Base-by-base conservation (phyloP, 2,329 filamentous ascomycete species). In the Trichoderma polysporum region DNA sequence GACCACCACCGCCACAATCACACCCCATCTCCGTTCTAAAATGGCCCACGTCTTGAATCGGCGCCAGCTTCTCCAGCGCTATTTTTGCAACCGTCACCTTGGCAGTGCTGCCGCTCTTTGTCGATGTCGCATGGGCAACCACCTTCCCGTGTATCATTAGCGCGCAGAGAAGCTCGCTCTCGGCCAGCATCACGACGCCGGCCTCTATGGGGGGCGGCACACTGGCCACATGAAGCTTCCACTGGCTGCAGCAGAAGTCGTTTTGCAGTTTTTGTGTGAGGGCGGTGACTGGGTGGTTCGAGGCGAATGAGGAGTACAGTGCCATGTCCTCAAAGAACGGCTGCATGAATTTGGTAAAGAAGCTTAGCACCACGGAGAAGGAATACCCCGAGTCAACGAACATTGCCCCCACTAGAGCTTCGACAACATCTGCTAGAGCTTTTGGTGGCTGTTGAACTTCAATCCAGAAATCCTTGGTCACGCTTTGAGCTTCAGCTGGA, bases 361-460 rank as follows among this genome's bases (percentile, higher is more conserved):
- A 98, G 0, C 76, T 75, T 69, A 91, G 87, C 1, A 98, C 90
- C 19, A 88, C 83, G 13, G 77, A 76, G 77, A 90, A 97, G 74
- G 95, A 81, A 79, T 94, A 98, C 53, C 85, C 82, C 0, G 92
- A 91, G 77, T 99, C 95, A 12, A 99, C 91, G 75, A 98, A 98
- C 25, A 97, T 84, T 22, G 94, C 94, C 1, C 93, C 95, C 2
- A 97, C 81, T 72, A 93, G 95, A 0, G 94, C 88, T 82, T 99
- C 95, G 3, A 98, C 83, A 41, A 97, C 87, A 76, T 99, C 95
- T 0, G 94, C 88, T 6, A 98, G 86, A 62, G 81, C 84, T 73
- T 95, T 95, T 9, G 91, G 91, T 1, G 91, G 88, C 47, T 86
- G 82, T 17, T 81, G 82, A 10, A 85, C 83, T 13, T 82, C 79